Conservation (phyloP, 768 basidiomycete genomes). For the Pleurotus giganteus region DNA sequence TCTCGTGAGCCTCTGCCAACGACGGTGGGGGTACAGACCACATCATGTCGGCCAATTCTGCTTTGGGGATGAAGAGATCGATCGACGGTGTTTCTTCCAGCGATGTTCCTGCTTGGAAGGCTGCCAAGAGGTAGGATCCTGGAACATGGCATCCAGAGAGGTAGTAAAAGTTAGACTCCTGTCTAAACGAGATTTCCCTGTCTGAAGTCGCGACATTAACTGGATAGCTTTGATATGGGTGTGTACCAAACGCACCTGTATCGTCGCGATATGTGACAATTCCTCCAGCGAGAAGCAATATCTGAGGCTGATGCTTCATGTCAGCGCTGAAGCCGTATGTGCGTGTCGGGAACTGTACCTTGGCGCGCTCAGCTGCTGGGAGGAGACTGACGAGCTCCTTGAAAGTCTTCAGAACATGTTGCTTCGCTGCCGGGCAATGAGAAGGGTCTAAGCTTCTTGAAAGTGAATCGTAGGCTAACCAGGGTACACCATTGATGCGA, state of each 20-base stretch:
- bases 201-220: not conserved
- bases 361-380: slow-evolving; percentile 45
- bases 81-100: slow-evolving; percentile 40
- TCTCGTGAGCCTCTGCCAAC: slow-evolving; percentile 45
- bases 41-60: slow-evolving; percentile 72
- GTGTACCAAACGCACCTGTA: slow-evolving; percentile 74
- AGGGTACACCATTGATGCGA: not conserved
- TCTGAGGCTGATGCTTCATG: slow-evolving; percentile 52
- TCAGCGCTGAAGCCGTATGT: not conserved
- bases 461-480: not conserved
- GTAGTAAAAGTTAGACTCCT: slow-evolving; percentile 74
- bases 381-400: slow-evolving; percentile 47
- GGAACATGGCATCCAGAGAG: slow-evolving; percentile 80
- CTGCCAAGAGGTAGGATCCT: slow-evolving; percentile 61
- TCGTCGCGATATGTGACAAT: slow-evolving; percentile 59
- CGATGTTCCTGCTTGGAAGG: slow-evolving; percentile 50
- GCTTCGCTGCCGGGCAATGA: slow-evolving; percentile 38
- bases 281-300: slow-evolving; percentile 62
- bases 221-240: slow-evolving; percentile 79
- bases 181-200: slow-evolving; percentile 28
- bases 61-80: slow-evolving; percentile 78
- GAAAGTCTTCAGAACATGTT: slow-evolving; percentile 55
- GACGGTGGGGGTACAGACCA: slow-evolving; percentile 86
- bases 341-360: slow-evolving; percentile 36
- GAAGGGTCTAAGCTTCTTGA: slow-evolving; percentile 6